A percentile compares a stretch with the other conserved stretches of the same genome.
Evolutionary conservation across 1,284 basidiomycete genomes (phyloP).

Genomic region (Ustilago crameri): DNA sequence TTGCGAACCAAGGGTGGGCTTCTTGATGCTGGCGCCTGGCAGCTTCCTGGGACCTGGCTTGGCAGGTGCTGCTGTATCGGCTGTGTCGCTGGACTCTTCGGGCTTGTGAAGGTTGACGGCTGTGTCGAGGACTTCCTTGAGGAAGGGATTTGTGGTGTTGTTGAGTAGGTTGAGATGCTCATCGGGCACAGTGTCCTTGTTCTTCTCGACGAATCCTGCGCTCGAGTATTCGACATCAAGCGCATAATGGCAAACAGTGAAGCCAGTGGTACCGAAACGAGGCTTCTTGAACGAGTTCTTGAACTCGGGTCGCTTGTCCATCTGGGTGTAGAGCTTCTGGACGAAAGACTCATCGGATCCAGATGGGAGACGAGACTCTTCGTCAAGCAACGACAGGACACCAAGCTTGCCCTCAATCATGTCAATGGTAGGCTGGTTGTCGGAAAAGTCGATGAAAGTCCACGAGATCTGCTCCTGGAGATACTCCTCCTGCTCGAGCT

Average conservation of each 20-base stretch:
- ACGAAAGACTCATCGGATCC: slow-evolving; percentile 93
- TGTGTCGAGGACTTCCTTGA: slow-evolving; percentile 89
- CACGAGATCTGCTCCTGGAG: slow-evolving; percentile 98
- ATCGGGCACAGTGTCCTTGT: slow-evolving; percentile 97
- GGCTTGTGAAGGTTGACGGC: slow-evolving; percentile 48
- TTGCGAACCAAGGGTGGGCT: slow-evolving; percentile 97
- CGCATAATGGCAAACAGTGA: slow-evolving; percentile 98
- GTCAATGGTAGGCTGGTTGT: slow-evolving; percentile 98
- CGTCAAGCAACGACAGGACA: slow-evolving; percentile 91
- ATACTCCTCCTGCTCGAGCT: slow-evolving; percentile 98
- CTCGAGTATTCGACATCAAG: slow-evolving; percentile 98
- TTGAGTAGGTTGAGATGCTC: slow-evolving; percentile 91
- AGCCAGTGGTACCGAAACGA: slow-evolving; percentile 93
- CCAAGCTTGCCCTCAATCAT: slow-evolving; percentile 98
- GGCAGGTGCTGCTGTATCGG: slow-evolving; percentile 20
- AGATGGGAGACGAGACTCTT: slow-evolving; percentile 95
- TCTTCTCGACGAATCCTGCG: slow-evolving; percentile 98
- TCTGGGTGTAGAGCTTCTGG: slow-evolving; percentile 89
- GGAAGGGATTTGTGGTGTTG: slow-evolving; percentile 86
- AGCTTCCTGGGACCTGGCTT: slow-evolving; percentile 50
- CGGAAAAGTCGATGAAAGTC: slow-evolving; percentile 98
- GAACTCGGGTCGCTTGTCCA: slow-evolving; percentile 81
- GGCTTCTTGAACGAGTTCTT: slow-evolving; percentile 96
- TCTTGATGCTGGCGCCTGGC: slow-evolving; percentile 78
- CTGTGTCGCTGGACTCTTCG: slow-evolving; percentile 37